These are phyloP conservation scores for Viridothelium virens DNA, from an alignment of 495 filamentous ascomycete species.

Conservation along the genomic window DNA sequence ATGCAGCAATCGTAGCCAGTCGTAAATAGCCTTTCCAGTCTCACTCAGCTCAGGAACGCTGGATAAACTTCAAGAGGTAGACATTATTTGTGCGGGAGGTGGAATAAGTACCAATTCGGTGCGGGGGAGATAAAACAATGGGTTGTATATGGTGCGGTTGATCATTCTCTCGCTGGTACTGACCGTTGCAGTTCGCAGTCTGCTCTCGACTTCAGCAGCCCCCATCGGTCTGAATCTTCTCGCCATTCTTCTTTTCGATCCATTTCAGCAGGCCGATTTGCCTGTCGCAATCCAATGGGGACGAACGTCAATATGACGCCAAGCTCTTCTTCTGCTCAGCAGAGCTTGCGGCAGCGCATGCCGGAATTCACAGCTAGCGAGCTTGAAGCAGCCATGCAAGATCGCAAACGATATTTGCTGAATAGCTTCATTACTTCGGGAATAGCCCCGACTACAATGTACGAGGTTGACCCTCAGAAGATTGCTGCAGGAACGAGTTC, in stretches of 20 bases:
- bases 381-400: not conserved
- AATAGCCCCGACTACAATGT: not conserved
- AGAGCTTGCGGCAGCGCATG: not conserved
- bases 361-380: not conserved
- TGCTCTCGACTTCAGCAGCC: not conserved
- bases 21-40: not conserved
- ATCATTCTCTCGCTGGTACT: not conserved
- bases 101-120: not conserved
- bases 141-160: not conserved
- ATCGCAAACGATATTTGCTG: constrained; percentile 1
- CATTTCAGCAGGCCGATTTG: not conserved
- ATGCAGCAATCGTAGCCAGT: not conserved
- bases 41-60: not conserved
- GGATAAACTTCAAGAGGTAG: not conserved
- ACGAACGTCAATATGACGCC: not conserved
- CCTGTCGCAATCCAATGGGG: not conserved
- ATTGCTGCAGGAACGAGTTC: not conserved
- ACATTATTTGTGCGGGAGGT: not conserved
- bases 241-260: not conserved
- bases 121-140: constrained; percentile 10
- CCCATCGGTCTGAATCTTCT: not conserved
- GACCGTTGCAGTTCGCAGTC: not conserved
- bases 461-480: not conserved
- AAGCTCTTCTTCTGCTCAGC: not conserved
- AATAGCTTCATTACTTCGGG: not conserved